Conservation (phyloP, 192 early-diverging fungal species). For the Tieghemiomyces parasiticus region DNA sequence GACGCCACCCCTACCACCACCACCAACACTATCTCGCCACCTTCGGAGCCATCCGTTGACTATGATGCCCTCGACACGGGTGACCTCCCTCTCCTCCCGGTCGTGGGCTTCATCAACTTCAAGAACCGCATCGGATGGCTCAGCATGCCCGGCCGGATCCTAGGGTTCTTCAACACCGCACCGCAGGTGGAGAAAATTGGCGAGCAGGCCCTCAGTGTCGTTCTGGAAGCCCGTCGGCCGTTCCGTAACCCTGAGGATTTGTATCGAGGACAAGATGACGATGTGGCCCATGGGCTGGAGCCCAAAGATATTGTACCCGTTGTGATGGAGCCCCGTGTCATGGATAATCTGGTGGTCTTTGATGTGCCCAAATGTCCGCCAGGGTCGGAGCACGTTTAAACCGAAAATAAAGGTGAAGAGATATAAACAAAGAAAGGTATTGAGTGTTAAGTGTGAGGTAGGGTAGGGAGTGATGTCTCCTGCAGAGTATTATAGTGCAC, state of each 20-base stretch:
- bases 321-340: neutral
- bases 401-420: neutral
- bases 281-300: neutral
- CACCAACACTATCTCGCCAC: neutral
- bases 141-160: slow-evolving; percentile 25
- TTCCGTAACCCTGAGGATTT: slow-evolving; percentile 14
- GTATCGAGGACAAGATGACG: slow-evolving; percentile 17
- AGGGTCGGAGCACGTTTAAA: neutral
- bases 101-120: slow-evolving; percentile 25
- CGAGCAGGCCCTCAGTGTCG: slow-evolving; percentile 18
- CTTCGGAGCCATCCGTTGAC: neutral
- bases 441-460: neutral
- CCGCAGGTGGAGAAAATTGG: slow-evolving; percentile 23
- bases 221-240: slow-evolving; percentile 17
- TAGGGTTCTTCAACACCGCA: slow-evolving; percentile 22
- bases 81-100: slow-evolving; percentile 16
- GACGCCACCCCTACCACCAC: neutral
- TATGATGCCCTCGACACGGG: slow-evolving; percentile 14
- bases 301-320: neutral
- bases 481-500: neutral
- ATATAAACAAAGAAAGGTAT: neutral
- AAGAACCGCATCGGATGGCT: slow-evolving; percentile 28
- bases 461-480: neutral
- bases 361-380: neutral
- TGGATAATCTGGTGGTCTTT: neutral